These are phyloP conservation scores for Hyphodiscus hymeniophilus DNA, from an alignment of 495 filamentous ascomycete species.

Conservation along the genomic window DNA sequence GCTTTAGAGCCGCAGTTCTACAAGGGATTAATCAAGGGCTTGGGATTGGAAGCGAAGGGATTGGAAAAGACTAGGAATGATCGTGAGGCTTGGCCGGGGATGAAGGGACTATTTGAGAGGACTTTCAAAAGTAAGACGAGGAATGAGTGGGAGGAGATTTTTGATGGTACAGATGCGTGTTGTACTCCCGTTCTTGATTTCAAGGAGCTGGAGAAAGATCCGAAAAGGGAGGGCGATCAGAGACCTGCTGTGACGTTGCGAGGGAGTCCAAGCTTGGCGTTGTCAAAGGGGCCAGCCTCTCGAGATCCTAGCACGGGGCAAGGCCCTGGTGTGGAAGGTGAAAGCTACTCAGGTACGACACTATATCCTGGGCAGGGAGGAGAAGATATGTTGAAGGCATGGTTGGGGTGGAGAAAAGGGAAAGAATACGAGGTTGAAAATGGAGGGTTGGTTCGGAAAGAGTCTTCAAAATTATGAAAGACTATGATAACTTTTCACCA, in stretches of 20 bases:
- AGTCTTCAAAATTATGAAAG: constrained; percentile 21
- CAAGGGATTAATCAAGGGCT: constrained; percentile 50
- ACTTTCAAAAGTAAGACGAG: constrained; percentile 68
- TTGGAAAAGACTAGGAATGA: constrained; percentile 50
- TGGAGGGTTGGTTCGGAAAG: constrained; percentile 44
- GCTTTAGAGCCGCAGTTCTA: constrained; percentile 87
- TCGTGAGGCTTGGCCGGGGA: constrained; percentile 51
- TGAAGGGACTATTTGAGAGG: constrained; percentile 50
- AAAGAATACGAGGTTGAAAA: constrained; percentile 57
- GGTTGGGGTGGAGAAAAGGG: constrained; percentile 72
- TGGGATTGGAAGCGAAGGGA: constrained; percentile 44
- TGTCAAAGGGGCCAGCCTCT: constrained; percentile 17
- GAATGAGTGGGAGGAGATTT: constrained; percentile 74
- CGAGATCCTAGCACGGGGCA: constrained; percentile 33
- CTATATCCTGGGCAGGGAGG: constrained; percentile 64
- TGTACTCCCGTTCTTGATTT: constrained; percentile 78
- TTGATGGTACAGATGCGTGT: constrained; percentile 87
- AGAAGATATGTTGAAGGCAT: constrained; percentile 56
- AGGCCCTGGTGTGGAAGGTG: constrained; percentile 40
- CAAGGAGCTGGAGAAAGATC: constrained; percentile 55
- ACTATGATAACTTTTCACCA: not conserved
- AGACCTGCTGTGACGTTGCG: constrained; percentile 63
- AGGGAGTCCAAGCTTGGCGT: constrained; percentile 48
- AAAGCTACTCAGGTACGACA: constrained; percentile 53
- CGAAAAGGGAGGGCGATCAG: constrained; percentile 57